phyloP scores from a whole-genome alignment of 1,284 basidiomycete genomes.

The Stereum hirsutum region DNA sequence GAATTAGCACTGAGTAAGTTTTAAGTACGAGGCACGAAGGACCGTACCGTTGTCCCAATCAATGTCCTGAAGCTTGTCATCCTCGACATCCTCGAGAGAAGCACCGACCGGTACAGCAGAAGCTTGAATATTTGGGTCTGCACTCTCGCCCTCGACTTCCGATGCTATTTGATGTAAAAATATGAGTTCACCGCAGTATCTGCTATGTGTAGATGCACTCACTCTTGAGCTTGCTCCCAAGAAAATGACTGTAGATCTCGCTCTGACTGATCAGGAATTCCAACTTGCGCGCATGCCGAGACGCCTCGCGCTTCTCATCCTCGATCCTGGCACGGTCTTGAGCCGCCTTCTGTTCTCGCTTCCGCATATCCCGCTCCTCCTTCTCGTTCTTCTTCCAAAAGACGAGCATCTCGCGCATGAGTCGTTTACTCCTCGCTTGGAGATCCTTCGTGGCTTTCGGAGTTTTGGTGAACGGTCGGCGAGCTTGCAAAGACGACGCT shows the following conservation, averaged over 20 bases:
- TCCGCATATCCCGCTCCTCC: conserved; percentile 87
- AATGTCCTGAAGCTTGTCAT: conserved; percentile 60
- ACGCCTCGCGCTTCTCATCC: conserved; percentile 94
- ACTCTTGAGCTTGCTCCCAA: conserved; percentile 98
- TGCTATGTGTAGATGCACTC: conserved; percentile 21
- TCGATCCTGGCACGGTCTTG: conserved; percentile 86
- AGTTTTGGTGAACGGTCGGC: conserved; percentile 71
- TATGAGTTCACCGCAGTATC: too few relatives aligned
- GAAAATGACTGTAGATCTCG: conserved; percentile 98
- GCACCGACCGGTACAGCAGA: conserved; percentile 48
- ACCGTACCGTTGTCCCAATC: conserved; percentile 88
- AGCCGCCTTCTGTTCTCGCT: conserved; percentile 92
- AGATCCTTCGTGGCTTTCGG: conserved; percentile 84
- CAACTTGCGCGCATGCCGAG: conserved; percentile 92
- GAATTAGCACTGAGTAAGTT: background rate
- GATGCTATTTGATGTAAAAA: conserved; percentile 61
- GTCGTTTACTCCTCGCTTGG: conserved; percentile 79
- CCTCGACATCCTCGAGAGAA: conserved; percentile 43
- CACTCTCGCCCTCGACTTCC: conserved; percentile 77
- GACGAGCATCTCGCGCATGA: conserved; percentile 92
- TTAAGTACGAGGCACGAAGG: background rate
- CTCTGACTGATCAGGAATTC: conserved; percentile 99
- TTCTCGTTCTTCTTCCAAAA: conserved; percentile 99
- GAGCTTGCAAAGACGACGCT: conserved; percentile 73
- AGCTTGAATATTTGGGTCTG: too few relatives aligned